Conservation (phyloP, 805 yeast genomes). For the Helenozyma baotianmanensis region DNA sequence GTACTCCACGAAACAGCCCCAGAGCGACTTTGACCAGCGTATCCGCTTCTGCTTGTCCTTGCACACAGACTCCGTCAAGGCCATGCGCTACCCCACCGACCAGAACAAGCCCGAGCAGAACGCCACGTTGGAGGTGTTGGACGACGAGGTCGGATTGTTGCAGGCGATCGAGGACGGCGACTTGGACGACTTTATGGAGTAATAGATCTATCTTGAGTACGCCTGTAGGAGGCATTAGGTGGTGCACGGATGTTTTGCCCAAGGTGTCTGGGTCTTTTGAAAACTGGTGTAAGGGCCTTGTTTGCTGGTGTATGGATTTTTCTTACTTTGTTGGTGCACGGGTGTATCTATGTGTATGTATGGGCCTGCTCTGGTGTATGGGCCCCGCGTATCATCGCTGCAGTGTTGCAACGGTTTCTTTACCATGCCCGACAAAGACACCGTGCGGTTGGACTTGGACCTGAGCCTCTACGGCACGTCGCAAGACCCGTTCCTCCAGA, state of each 20-base stretch:
- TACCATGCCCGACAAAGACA: conserved; percentile 6
- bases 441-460: conserved; percentile 21
- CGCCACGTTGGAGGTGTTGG: conserved; percentile 29
- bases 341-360: too few species aligned
- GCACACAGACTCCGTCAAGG: conserved; percentile 88
- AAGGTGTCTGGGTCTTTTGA: too few species aligned
- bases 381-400: too few species aligned
- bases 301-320: background rate
- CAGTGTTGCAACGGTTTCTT: background rate
- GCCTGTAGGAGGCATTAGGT: too few species aligned
- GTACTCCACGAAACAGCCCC: conserved; percentile 85
- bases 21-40: conserved; percentile 84
- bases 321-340: background rate
- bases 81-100: conserved; percentile 82
- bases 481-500: conserved; percentile 34
- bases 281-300: background rate
- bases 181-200: conserved; percentile 46
- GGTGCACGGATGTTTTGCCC: too few species aligned
- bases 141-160: conserved; percentile 39
- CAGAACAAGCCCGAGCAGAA: conserved; percentile 26
- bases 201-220: conserved; percentile 3
- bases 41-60: conserved; percentile 85
- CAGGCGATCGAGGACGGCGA: conserved; percentile 55
- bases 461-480: conserved; percentile 26
- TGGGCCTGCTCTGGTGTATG: too few species aligned